phyloP scores from a whole-genome alignment of 345 rosid genomes.

The Euphorbia peplus region DNA sequence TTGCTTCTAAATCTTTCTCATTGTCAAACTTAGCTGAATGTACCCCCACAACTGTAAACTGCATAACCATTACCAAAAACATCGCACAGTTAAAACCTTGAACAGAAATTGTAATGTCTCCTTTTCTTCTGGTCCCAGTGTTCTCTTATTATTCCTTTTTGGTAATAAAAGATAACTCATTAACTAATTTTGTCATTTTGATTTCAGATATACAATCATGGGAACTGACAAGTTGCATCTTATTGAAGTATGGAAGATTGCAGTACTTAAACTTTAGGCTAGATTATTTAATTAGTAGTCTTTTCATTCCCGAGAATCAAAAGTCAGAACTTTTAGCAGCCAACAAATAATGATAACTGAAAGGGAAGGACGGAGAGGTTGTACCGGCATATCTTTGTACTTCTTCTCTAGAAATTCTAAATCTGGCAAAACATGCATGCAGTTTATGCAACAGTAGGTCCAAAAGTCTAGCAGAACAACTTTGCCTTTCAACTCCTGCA shows the following conservation, averaged over 20 bases:
- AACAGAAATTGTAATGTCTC: too few species aligned
- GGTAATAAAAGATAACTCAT: too few species aligned
- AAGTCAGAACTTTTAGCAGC: background rate
- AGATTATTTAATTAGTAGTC: background rate
- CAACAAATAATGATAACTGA: conserved; percentile 10
- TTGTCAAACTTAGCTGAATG: conserved; percentile 97
- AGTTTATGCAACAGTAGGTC: conserved; percentile 96
- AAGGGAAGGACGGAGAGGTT: conserved; percentile 19
- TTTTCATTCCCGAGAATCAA: background rate
- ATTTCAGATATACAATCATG: too few species aligned
- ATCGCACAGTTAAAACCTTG: too few species aligned
- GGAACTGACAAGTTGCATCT: too few species aligned
- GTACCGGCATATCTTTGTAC: conserved; percentile 81
- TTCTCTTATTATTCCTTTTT: too few species aligned
- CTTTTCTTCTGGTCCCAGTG: too few species aligned
- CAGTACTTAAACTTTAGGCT: too few species aligned
- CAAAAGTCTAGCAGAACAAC: conserved; percentile 93
- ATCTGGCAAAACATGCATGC: conserved; percentile 94
- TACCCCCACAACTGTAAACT: conserved; percentile 94
- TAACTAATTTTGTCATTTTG: background rate
- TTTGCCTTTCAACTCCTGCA: conserved; percentile 87
- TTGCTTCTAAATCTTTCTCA: conserved; percentile 94
- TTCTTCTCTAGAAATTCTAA: conserved; percentile 83
- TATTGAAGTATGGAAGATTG: too few species aligned
- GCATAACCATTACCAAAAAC: conserved; percentile 15